phyloP scores from a whole-genome alignment of 75 land plant genomes.

The Selaginella moellendorffii region DNA sequence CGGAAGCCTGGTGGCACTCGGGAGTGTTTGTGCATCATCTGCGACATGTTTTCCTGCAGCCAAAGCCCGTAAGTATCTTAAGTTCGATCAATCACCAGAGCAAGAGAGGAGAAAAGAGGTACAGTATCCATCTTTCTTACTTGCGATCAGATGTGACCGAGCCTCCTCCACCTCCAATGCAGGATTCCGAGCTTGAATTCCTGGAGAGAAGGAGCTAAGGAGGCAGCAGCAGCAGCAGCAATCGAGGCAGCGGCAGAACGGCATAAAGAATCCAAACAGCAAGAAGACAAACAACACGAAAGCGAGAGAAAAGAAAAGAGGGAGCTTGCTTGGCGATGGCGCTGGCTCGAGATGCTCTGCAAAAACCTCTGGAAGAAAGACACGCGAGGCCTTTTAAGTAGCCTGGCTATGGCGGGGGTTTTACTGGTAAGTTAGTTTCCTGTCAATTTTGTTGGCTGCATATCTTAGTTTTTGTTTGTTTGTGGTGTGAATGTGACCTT shows the following conservation, averaged over 20 bases:
- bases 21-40: slow-evolving; percentile 41
- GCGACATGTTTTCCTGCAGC: no score
- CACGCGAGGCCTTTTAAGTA: background rate
- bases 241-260: background rate
- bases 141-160: background rate
- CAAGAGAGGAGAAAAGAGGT: no score
- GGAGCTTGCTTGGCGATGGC: no score
- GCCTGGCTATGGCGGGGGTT: background rate
- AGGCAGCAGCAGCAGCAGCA: background rate
- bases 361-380: background rate
- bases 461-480: background rate
- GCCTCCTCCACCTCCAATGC: background rate
- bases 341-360: no score
- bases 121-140: background rate
- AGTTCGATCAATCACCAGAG: no score
- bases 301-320: background rate
- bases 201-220: background rate
- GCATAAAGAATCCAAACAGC: background rate
- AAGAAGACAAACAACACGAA: background rate
- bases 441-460: background rate
- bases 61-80: no score
- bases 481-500: background rate
- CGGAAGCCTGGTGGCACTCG: slow-evolving; percentile 51
- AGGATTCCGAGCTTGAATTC: background rate
- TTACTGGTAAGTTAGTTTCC: background rate